Evolutionary conservation across 176 grass and related monocot genomes (phyloP).

Genomic region (Puya raimondii): DNA sequence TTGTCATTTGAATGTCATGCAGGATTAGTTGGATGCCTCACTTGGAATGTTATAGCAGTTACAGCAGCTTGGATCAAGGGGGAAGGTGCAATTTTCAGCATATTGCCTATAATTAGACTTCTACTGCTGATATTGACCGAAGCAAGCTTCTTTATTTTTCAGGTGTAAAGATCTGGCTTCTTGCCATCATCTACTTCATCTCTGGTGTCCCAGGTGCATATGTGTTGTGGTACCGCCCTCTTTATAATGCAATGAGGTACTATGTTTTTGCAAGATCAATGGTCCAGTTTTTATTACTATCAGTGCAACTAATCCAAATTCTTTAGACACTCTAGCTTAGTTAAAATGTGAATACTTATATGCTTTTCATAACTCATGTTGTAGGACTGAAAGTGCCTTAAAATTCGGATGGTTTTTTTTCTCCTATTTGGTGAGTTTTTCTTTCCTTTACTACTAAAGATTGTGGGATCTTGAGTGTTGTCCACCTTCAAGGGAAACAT

Average conservation of each 20-base stretch:
- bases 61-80: conserved; percentile 97
- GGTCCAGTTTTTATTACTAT: neutral
- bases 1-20: conserved; percentile 22
- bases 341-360: neutral
- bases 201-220: conserved; percentile 94
- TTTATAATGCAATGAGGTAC: conserved; percentile 97
- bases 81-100: conserved; percentile 46
- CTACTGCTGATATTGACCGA: conserved; percentile 4
- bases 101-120: conserved; percentile 13
- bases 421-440: conserved; percentile 60
- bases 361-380: conserved; percentile 29
- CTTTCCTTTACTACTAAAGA: neutral
- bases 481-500: neutral
- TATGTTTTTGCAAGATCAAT: conserved; percentile 20
- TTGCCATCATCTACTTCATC: conserved; percentile 97
- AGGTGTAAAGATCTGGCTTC: conserved; percentile 97
- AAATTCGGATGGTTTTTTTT: conserved; percentile 96
- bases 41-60: conserved; percentile 94
- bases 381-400: conserved; percentile 92
- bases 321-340: neutral
- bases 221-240: conserved; percentile 93
- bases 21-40: conserved; percentile 76
- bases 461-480: neutral
- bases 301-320: neutral
- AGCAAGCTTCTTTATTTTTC: conserved; percentile 19